These are phyloP conservation scores for Phytomonas serpens DNA, from an alignment of 208 protist genomes.

Conservation along the genomic window DNA sequence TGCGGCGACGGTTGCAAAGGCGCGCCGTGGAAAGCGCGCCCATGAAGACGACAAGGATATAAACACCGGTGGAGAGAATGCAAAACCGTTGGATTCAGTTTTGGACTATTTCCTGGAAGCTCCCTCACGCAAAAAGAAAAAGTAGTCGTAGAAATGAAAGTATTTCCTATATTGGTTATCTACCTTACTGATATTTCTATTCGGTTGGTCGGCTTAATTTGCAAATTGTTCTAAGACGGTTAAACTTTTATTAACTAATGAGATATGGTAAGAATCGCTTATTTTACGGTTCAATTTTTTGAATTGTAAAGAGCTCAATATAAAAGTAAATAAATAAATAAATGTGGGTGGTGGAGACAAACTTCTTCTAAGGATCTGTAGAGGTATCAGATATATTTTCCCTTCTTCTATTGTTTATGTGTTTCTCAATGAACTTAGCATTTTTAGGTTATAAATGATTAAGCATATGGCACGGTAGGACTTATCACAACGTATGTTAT, in stretches of 20 bases:
- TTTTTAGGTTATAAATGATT: background rate
- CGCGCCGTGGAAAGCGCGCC: conserved; percentile 33
- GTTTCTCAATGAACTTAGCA: background rate
- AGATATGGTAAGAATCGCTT: background rate
- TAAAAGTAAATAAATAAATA: background rate
- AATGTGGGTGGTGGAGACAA: background rate
- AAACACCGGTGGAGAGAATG: background rate
- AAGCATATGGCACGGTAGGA: background rate
- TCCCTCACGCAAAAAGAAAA: conserved; percentile 13
- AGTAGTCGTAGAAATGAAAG: conserved; percentile 1
- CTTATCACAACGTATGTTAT: background rate
- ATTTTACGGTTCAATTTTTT: background rate
- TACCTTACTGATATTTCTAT: background rate
- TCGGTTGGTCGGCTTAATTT: background rate
- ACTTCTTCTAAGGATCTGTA: background rate
- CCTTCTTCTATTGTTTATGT: background rate
- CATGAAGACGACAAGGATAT: conserved; percentile 5
- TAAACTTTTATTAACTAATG: background rate
- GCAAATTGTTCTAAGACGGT: background rate
- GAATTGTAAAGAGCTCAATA: background rate
- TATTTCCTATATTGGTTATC: background rate
- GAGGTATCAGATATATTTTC: background rate
- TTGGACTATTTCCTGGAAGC: conserved; percentile 68
- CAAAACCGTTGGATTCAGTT: conserved; percentile 21
- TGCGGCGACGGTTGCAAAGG: conserved; percentile 62